phyloP scores from a whole-genome alignment of 495 filamentous ascomycete genomes.

The Amniculicola lignicola region DNA sequence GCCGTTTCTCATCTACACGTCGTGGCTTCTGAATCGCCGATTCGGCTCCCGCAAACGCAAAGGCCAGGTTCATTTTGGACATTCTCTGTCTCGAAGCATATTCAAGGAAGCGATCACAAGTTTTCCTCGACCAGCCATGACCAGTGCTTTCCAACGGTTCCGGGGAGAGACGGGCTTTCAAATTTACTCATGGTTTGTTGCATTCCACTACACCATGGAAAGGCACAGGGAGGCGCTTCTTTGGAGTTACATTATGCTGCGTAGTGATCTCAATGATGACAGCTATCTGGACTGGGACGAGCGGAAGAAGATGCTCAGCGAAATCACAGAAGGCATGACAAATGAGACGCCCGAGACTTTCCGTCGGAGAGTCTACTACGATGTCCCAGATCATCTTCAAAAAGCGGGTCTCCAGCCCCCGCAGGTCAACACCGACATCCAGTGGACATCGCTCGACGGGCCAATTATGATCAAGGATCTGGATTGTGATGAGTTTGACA shows the following conservation, averaged over 20 bases:
- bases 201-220: conserved; percentile 48
- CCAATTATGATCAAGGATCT: conserved; percentile 43
- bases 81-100: conserved; percentile 43
- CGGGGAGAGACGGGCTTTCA: conserved; percentile 45
- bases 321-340: conserved; percentile 39
- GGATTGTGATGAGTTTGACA: conserved; percentile 43
- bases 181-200: conserved; percentile 46
- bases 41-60: conserved; percentile 47
- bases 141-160: conserved; percentile 45
- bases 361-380: conserved; percentile 43
- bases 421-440: conserved; percentile 42
- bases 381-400: conserved; percentile 37
- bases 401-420: conserved; percentile 43
- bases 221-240: conserved; percentile 45
- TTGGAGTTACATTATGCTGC: conserved; percentile 46
- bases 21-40: conserved; percentile 46
- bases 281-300: conserved; percentile 45
- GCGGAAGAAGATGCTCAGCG: conserved; percentile 38
- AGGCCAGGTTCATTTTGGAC: conserved; percentile 46
- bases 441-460: conserved; percentile 48
- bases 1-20: conserved; percentile 48
- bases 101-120: conserved; percentile 44
- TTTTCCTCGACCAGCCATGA: conserved; percentile 43
- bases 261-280: conserved; percentile 42
- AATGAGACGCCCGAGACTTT: conserved; percentile 36